Evolutionary conservation across 257 asterid species (phyloP).

Genomic region (Solanum virginianum): DNA sequence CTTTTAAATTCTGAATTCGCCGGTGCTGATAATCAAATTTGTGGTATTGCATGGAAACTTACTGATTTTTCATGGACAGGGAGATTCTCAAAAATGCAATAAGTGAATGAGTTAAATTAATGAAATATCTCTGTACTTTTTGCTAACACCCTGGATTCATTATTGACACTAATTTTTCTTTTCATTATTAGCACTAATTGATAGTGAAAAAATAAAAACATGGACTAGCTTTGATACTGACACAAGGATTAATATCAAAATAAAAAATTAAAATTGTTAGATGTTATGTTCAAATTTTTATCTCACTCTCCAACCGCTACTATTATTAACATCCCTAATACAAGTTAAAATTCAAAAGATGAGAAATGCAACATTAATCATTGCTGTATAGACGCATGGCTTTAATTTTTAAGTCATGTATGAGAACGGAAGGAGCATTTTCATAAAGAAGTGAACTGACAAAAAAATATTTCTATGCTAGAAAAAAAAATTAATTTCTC

Average conservation of each 20-base stretch:
- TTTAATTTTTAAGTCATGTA: neutral
- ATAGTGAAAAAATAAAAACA: neutral
- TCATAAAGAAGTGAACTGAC: neutral
- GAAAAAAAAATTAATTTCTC: too few relatives aligned
- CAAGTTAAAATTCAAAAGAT: neutral
- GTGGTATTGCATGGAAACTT: too few relatives aligned
- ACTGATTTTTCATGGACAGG: too few relatives aligned
- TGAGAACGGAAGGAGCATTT: neutral
- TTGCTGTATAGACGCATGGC: neutral
- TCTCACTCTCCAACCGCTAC: neutral
- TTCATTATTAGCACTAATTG: neutral
- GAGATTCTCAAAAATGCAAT: too few relatives aligned
- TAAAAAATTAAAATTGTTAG: neutral
- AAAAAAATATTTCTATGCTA: too few relatives aligned
- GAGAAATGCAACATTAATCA: neutral
- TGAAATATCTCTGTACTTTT: too few relatives aligned
- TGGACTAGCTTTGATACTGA: neutral
- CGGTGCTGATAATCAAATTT: too few relatives aligned
- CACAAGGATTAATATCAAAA: neutral
- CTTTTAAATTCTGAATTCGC: too few relatives aligned
- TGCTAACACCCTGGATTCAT: too few relatives aligned
- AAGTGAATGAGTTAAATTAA: too few relatives aligned
- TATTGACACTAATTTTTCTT: neutral
- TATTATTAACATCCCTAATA: neutral
- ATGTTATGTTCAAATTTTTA: neutral